Conservation (phyloP, 2,329 filamentous ascomycete genomes). For the Penicillium sp. region DNA sequence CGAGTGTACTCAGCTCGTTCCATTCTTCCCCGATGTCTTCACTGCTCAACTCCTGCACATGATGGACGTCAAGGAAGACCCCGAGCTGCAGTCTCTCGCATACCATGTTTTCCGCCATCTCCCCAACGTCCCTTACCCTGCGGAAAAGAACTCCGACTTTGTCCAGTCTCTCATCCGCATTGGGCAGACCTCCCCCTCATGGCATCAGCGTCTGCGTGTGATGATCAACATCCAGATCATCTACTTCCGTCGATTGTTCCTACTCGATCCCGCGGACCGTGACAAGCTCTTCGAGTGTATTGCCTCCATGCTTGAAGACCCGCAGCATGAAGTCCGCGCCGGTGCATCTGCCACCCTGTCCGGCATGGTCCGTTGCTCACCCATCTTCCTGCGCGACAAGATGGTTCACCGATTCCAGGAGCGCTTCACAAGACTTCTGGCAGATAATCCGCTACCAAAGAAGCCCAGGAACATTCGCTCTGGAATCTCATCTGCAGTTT, state of each 20-base stretch:
- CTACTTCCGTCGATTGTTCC: constrained; percentile 94
- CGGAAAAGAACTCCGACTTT: constrained; percentile 83
- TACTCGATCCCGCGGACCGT: constrained; percentile 76
- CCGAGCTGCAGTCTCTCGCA: constrained; percentile 88
- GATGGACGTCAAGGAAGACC: constrained; percentile 99
- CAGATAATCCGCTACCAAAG: constrained; percentile 86
- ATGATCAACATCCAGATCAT: constrained; percentile 99
- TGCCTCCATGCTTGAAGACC: constrained; percentile 91
- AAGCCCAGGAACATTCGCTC: constrained; percentile 49
- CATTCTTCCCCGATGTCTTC: constrained; percentile 88
- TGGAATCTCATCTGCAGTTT: constrained; percentile 49
- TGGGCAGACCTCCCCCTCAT: constrained; percentile 80
- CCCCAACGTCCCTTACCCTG: constrained; percentile 90
- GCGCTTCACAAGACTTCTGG: constrained; percentile 79
- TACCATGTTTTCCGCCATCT: constrained; percentile 97
- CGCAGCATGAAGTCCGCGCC: constrained; percentile 90
- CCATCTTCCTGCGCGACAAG: constrained; percentile 75
- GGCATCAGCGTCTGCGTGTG: constrained; percentile 94
- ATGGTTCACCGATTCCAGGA: constrained; percentile 77
- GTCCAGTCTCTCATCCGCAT: constrained; percentile 87
- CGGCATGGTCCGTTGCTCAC: constrained; percentile 97
- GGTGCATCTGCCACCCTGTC: constrained; percentile 92
- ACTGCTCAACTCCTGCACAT: constrained; percentile 95
- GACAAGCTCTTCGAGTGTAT: constrained; percentile 86
- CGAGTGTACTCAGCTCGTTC: constrained; percentile 87